Evolutionary conservation across 1,139 yeast species (phyloP).

Genomic region (Citeromyces siamensis): DNA sequence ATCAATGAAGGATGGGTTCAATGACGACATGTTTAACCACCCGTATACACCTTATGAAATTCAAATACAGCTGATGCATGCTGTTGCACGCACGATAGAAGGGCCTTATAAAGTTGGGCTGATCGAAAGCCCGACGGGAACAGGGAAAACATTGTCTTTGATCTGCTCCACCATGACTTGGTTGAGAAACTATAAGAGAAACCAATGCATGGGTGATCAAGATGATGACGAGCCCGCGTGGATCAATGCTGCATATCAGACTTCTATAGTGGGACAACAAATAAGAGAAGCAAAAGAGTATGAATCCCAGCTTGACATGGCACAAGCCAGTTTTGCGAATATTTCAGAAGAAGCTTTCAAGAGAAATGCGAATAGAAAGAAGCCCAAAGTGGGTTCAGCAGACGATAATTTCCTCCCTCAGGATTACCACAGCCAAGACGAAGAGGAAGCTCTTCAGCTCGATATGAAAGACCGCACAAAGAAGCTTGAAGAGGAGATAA

Average conservation of each 20-base stretch:
- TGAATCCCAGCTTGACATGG: constrained; percentile 25
- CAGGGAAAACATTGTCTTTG: constrained; percentile 82
- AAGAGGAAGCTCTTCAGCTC: constrained; percentile 1
- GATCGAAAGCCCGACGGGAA: constrained; percentile 93
- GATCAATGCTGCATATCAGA: constrained; percentile 29
- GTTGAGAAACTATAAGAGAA: constrained; percentile 50
- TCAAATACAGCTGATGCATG: constrained; percentile 66
- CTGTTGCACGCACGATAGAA: constrained; percentile 52
- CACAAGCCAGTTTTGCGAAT: constrained; percentile 11
- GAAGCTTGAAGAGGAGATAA: constrained; percentile 4
- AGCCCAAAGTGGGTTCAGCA: neutral
- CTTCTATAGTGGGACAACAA: constrained; percentile 21
- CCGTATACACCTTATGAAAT: constrained; percentile 77
- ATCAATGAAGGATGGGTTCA: neutral
- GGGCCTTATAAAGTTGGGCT: constrained; percentile 57
- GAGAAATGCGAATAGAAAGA: constrained; percentile 5
- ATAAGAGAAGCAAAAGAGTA: constrained; percentile 24
- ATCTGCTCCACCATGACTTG: constrained; percentile 83
- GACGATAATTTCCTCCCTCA: constrained; percentile 1
- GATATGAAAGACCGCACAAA: neutral
- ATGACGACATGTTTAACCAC: constrained; percentile 46
- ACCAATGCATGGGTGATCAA: constrained; percentile 12
- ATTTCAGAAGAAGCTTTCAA: constrained; percentile 30
- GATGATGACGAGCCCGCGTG: constrained; percentile 44
- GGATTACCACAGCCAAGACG: neutral